These are phyloP conservation scores for Chaetomium olivaceum DNA, from an alignment of 2,329 filamentous ascomycete genomes.

Conservation along the genomic window DNA sequence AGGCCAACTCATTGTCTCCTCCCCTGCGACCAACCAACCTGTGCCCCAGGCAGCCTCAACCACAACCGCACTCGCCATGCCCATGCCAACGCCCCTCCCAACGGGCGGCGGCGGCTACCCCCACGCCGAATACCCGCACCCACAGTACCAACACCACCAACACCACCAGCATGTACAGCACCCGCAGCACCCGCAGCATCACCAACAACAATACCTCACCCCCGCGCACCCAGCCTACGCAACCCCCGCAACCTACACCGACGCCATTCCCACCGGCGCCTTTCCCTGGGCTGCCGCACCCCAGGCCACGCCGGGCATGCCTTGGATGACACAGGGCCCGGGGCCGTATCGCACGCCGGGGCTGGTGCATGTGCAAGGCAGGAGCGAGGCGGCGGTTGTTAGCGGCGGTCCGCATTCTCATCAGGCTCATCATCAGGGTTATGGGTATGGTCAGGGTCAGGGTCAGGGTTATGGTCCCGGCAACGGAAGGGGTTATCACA, in stretches of 20 bases:
- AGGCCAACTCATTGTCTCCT: not conserved
- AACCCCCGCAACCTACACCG: conserved; percentile 14
- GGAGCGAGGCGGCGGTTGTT: too few species aligned
- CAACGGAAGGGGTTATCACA: not conserved
- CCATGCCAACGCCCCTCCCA: not conserved
- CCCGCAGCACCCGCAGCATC: not conserved
- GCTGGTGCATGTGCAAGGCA: not conserved
- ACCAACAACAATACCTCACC: conserved; percentile 3
- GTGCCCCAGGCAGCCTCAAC: not conserved
- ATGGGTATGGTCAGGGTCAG: not conserved
- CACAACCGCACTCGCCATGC: not conserved
- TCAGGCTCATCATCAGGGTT: not conserved
- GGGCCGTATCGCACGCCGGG: conserved; percentile 22
- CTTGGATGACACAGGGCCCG: not conserved
- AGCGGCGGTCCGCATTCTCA: not conserved
- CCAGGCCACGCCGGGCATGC: not conserved
- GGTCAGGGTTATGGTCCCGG: not conserved
- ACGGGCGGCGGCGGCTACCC: not conserved
- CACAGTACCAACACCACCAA: not conserved
- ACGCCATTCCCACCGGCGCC: conserved; percentile 22
- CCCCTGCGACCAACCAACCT: not conserved
- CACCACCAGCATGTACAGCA: not conserved
- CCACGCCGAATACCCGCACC: not conserved
- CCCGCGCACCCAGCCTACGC: conserved; percentile 20
- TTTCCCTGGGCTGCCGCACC: conserved; percentile 11